Evolutionary conservation across 2,329 filamentous ascomycete genomes (phyloP), one percentile per base, ranked within the genome.

Genomic region (Ophiosphaerella narmari): DNA sequence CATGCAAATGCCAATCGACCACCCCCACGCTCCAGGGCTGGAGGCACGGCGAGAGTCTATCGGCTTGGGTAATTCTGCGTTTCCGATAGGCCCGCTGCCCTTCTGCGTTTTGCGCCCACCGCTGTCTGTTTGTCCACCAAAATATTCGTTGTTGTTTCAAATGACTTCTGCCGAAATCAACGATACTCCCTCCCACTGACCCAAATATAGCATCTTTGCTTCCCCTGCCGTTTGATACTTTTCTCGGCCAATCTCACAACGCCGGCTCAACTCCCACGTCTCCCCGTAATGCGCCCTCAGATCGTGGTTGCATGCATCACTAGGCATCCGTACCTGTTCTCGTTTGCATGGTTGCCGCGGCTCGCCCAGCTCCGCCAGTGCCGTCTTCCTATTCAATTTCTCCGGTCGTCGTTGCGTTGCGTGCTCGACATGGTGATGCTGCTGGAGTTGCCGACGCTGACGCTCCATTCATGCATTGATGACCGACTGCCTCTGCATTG

Each of bases 311-410:
- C 52, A 55, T 55, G 55, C 52, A 45, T 48, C 46, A 46, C 31
- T 41, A 38, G 44, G 47, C 47, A 46, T 51, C 52, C 24, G 53
- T 56, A 38, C 26, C 26, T 29, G 7, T 29, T 39, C 36, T 52
- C 48, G 52, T 60, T 50, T 57, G 57, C 55, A 51, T 55, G 49
- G 51, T 48, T 53, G 58, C 56, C 41, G 53, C 55, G 49, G 45
- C 46, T 45, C 49, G 52, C 52, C 57, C 46, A 56, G 48, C 54
- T 52, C 49, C 56, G 52, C 54, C 49, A 52, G 55, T 49, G 44
- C 48, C 50, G 52, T 36, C 51, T 21, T 11, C 37, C 41, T 38
- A 48, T 33, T 46, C n/a, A 13, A 23, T 16, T 18, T 9, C 21
- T 9, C 9, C 9, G 16, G 36, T 16, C 18, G 36, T 16, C 5